A percentile compares a stretch with the other conserved stretches of the same genome.
Evolutionary conservation across 768 basidiomycete species (phyloP).

Genomic region (Tremella fuciformis): DNA sequence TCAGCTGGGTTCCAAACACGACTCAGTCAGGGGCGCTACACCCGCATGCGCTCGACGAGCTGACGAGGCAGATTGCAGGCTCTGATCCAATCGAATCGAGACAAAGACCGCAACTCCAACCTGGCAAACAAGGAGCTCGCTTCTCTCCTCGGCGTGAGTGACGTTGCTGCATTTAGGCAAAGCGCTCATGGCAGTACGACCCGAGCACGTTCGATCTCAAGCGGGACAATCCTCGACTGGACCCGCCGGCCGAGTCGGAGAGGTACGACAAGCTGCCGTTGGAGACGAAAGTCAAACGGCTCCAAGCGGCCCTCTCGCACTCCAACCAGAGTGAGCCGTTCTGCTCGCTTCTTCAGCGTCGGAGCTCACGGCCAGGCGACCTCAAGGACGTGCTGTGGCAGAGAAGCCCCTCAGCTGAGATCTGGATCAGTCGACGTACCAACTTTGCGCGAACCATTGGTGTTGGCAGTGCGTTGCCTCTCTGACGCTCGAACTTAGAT

Average conservation of each 20-base stretch:
- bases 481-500: not conserved
- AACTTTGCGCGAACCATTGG: conserved; percentile 49
- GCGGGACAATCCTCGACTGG: conserved; percentile 23
- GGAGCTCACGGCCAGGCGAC: conserved; percentile 32
- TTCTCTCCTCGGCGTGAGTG: conserved; percentile 45
- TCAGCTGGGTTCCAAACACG: conserved; percentile 49
- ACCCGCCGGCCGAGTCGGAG: conserved; percentile 38
- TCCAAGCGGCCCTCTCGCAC: conserved; percentile 39
- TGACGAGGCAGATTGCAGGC: conserved; percentile 34
- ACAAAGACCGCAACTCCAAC: conserved; percentile 32
- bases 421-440: conserved; percentile 48
- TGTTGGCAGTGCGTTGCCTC: conserved; percentile 38
- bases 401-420: conserved; percentile 46
- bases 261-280: conserved; percentile 43
- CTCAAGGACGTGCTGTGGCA: conserved; percentile 50
- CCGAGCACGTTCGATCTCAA: conserved; percentile 31
- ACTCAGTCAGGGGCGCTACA: conserved; percentile 33
- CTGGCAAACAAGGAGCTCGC: conserved; percentile 45
- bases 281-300: conserved; percentile 36
- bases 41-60: not conserved
- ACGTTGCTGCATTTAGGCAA: not conserved
- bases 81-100: conserved; percentile 41
- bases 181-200: conserved; percentile 29
- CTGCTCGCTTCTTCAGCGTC: not conserved
- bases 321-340: conserved; percentile 49